These are phyloP conservation scores for Stygiomarasmius scandens DNA, from an alignment of 1,284 basidiomycete genomes.

Conservation along the genomic window DNA sequence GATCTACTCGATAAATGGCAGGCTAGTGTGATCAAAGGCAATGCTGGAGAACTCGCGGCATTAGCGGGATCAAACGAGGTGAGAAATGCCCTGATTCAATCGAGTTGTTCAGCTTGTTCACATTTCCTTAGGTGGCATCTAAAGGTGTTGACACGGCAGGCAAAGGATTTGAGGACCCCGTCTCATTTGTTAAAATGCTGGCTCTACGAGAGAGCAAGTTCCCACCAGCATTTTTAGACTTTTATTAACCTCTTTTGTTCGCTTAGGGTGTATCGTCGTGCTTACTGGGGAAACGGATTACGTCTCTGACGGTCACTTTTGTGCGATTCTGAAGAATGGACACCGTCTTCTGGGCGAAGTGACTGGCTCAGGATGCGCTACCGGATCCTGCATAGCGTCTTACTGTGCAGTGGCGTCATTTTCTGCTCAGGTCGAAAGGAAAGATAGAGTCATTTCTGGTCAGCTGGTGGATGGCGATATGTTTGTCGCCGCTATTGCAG, in stretches of 20 bases:
- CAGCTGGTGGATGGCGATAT: constrained; percentile 69
- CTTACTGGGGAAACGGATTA: constrained; percentile 87
- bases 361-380: constrained; percentile 91
- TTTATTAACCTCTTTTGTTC: background rate
- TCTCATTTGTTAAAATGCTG: constrained; percentile 67
- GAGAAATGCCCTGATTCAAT: constrained; percentile 11
- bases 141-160: constrained; percentile 90
- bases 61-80: constrained; percentile 79
- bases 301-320: constrained; percentile 79
- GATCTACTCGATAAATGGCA: constrained; percentile 87
- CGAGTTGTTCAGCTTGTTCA: constrained; percentile 1
- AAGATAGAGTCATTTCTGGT: constrained; percentile 6
- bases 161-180: constrained; percentile 76
- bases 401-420: constrained; percentile 75
- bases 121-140: constrained; percentile 59
- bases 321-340: constrained; percentile 78
- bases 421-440: constrained; percentile 14
- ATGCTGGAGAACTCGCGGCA: constrained; percentile 87
- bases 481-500: constrained; percentile 74
- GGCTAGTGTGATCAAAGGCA: constrained; percentile 93
- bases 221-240: constrained; percentile 6
- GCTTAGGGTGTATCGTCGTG: constrained; percentile 76
- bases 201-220: constrained; percentile 76
- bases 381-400: constrained; percentile 76
- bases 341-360: constrained; percentile 76